These are phyloP conservation scores for Tetradesmus lagerheimii DNA, from an alignment of 139 green algal species.

Conservation along the genomic window DNA sequence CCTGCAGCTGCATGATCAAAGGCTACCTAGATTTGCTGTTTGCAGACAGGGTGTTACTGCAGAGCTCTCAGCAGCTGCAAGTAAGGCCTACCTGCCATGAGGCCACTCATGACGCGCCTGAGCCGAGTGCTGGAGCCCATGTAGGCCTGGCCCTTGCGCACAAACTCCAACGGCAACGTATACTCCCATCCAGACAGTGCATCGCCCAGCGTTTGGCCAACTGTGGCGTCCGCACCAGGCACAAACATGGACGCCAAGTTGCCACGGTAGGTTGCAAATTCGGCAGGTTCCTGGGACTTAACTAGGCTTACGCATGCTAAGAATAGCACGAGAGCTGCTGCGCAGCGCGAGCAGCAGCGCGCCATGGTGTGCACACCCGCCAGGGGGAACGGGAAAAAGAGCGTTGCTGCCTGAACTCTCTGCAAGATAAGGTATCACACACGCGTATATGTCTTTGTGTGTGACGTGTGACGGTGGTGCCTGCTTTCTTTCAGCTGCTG, in stretches of 20 bases:
- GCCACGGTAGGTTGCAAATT: constrained; percentile 21
- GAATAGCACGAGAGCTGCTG: constrained; percentile 1
- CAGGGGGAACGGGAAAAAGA: not conserved
- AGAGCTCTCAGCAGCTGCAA: not conserved
- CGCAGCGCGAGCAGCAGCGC: constrained; percentile 3
- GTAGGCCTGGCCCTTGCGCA: constrained; percentile 46
- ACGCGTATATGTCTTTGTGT: not conserved
- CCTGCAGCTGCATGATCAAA: not conserved
- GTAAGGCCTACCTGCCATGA: constrained; percentile 12
- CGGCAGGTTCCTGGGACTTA: not conserved
- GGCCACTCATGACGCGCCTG: constrained; percentile 38
- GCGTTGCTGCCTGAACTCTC: not conserved
- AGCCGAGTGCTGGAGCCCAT: constrained; percentile 38
- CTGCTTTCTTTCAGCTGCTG: constrained; percentile 6
- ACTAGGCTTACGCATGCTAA: not conserved
- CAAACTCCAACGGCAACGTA: constrained; percentile 41
- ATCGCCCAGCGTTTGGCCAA: not conserved
- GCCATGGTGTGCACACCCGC: not conserved
- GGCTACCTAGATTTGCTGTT: not conserved
- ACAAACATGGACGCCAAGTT: constrained; percentile 16
- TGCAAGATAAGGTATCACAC: not conserved
- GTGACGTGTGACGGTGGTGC: not conserved
- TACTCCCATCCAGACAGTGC: constrained; percentile 28
- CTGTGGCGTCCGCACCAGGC: not conserved
- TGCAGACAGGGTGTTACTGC: not conserved